Percentiles rank a stretch among this genome's conserved stretches.
phyloP scores from a whole-genome alignment of 1,139 yeast species.

The Candida labiduridarum region DNA sequence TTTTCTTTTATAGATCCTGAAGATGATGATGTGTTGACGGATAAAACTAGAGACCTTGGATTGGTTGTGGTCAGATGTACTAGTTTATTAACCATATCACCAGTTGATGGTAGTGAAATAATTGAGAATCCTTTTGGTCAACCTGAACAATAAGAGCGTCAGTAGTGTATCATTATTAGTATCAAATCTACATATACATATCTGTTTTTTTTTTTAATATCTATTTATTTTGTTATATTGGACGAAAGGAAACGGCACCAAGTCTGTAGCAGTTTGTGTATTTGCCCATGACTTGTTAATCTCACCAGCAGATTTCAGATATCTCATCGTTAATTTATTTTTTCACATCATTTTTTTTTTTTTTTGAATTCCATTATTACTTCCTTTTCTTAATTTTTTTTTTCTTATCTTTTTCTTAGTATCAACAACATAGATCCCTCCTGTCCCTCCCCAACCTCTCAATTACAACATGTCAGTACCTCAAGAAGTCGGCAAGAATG shows the following conservation, averaged over 20 bases:
- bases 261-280: neutral
- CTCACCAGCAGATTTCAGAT: neutral
- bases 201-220: neutral
- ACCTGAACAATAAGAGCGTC: slow-evolving; percentile 18
- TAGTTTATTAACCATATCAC: slow-evolving; percentile 75
- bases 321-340: slow-evolving; percentile 2
- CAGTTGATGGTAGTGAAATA: slow-evolving; percentile 78
- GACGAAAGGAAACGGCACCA: too few species aligned
- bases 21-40: slow-evolving; percentile 51
- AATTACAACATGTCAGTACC: slow-evolving; percentile 22
- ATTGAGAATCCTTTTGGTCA: slow-evolving; percentile 70
- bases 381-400: neutral
- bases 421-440: neutral
- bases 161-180: neutral
- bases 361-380: neutral
- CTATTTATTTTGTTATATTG: neutral
- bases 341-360: neutral
- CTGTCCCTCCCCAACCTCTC: too few species aligned
- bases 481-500: slow-evolving; percentile 47
- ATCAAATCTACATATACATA: neutral
- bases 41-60: slow-evolving; percentile 66
- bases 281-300: neutral
- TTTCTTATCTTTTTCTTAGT: neutral
- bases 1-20: slow-evolving; percentile 55
- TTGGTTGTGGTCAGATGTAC: slow-evolving; percentile 89